These are phyloP conservation scores for Candida montana DNA, from an alignment of 805 yeast genomes.

Conservation along the genomic window DNA sequence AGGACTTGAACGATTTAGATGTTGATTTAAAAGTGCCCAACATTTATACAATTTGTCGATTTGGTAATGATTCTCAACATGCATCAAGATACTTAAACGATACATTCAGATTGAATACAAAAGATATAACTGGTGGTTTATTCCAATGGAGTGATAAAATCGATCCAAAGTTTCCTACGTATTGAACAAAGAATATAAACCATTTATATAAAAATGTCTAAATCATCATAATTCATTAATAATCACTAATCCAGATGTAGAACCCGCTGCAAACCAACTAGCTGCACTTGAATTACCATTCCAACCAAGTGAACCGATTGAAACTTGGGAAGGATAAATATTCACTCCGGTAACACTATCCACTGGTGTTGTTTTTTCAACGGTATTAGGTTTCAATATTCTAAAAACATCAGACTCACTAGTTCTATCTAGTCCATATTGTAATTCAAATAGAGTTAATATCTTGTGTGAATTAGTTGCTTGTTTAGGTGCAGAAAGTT, in stretches of 20 bases:
- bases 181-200: conserved; percentile 30
- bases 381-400: conserved; percentile 36
- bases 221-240: conserved; percentile 8
- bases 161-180: conserved; percentile 59
- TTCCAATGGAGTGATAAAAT: conserved; percentile 57
- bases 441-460: conserved; percentile 33
- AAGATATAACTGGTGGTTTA: conserved; percentile 77
- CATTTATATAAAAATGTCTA: background rate
- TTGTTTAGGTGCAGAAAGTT: conserved; percentile 31
- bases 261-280: conserved; percentile 49
- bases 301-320: conserved; percentile 53
- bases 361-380: conserved; percentile 24
- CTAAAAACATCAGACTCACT: conserved; percentile 31
- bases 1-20: conserved; percentile 22
- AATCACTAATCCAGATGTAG: conserved; percentile 45
- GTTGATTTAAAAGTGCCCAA: conserved; percentile 29
- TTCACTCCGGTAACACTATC: conserved; percentile 24
- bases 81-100: conserved; percentile 58
- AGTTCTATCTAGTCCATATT: conserved; percentile 29
- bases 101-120: conserved; percentile 43
- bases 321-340: conserved; percentile 45
- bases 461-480: conserved; percentile 25
- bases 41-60: conserved; percentile 74
- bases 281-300: conserved; percentile 40
- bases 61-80: conserved; percentile 85